Evolutionary conservation across 305 asterid genomes (phyloP).

Genomic region (Fraxinus baroniana): DNA sequence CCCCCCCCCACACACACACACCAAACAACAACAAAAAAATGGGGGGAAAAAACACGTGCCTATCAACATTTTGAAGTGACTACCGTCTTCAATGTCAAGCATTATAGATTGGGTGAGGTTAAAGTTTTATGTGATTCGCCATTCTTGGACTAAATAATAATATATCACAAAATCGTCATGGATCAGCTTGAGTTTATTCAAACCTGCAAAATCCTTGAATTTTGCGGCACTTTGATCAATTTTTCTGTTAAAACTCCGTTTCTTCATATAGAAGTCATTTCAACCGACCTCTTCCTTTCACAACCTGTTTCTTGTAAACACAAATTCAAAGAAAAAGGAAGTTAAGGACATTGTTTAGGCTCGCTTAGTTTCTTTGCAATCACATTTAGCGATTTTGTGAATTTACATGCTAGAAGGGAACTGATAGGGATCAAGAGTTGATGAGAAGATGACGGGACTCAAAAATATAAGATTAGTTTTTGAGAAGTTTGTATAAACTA

Average conservation of each 20-base stretch:
- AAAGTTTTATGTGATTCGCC: not conserved
- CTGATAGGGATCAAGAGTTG: not conserved
- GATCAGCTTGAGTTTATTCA: not conserved
- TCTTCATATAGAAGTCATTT: not conserved
- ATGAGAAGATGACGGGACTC: not conserved
- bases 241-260: not conserved
- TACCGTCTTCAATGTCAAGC: not conserved
- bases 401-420: not conserved
- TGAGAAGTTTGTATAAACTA: not conserved
- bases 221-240: not conserved
- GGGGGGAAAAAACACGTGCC: not conserved
- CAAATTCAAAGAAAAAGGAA: not conserved
- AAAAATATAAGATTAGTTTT: not conserved
- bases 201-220: not conserved
- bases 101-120: not conserved
- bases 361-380: not conserved
- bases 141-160: not conserved
- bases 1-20: no score
- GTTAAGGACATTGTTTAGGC: not conserved
- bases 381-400: not conserved
- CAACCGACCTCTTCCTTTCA: not conserved
- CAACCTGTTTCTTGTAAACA: not conserved
- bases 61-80: not conserved
- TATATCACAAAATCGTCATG: not conserved
- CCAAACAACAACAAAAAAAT: no score